Base-by-base conservation (phyloP, 1,139 yeast species). In the Entelexis paramagnoliae region DNA sequence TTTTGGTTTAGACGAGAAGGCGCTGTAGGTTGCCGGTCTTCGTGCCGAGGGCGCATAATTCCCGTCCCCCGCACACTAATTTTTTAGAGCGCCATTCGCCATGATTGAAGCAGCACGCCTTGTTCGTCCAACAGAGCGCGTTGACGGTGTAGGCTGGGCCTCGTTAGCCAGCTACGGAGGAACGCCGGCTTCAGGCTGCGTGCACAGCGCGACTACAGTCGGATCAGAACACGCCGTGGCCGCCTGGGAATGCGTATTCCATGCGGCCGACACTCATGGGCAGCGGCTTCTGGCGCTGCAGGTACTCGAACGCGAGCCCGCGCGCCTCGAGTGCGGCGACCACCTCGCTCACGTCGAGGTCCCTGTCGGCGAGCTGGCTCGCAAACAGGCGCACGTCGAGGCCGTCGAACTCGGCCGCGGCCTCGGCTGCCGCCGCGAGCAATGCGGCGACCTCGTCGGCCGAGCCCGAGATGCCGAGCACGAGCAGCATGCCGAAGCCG, bases 381-480 rank as follows among this genome's bases (percentile, higher is more conserved):
- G 49, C 57, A 19, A 34, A 52, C 28, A 52, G 48, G 43, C 40
- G 50, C 11, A 54, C 51, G 14, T 45, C 20, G 7, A 29, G 28
- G 19, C 47, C 48, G 43, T 29, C 50, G 39, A 49, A 52, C 20
- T 50, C 45, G 14, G 33, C 43, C 2, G 51, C 55, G 11, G 39
- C 53, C 9, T 19, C 36, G 9, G 44, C 40, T 10, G 53, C 55
- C 13, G 52, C 51, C 10, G 35, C 42, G 19, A 53, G 29, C 36
- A 52, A 34, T 16, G 26, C 26, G 8, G 50, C 55, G 13, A 52
- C 46, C 35, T 54, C 57, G 36, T 54, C 53, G 17, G 50, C 56
- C 36, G 53, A 52, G 20, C 57, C 57, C 45, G 39, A 54, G 20
- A 50, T 20, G 9, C 57, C 57, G 7, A 54, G 48, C 5, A 54